These are phyloP conservation scores for Fusarium newnesense DNA, from an alignment of 2,329 filamentous ascomycete species.

Conservation along the genomic window DNA sequence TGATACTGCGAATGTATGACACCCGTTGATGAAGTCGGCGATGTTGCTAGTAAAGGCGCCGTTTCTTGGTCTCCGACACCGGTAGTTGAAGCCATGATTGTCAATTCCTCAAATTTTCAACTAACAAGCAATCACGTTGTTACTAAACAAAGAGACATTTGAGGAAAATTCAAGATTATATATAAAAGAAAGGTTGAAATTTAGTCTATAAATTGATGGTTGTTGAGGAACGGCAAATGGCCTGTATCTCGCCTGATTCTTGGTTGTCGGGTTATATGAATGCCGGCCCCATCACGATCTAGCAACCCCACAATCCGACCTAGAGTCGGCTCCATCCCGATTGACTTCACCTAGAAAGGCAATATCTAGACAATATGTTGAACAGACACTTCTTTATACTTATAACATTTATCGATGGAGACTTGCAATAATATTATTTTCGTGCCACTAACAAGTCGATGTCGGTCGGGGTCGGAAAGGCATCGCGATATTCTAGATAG, in stretches of 20 bases:
- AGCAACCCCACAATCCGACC: slow-evolving; percentile 12
- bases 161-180: not conserved
- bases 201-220: not conserved
- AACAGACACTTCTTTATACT: not conserved
- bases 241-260: slow-evolving; percentile 5
- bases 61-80: slow-evolving; percentile 29
- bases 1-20: slow-evolving; percentile 1
- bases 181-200: not conserved
- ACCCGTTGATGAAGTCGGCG: not conserved
- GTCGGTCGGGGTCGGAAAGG: not conserved
- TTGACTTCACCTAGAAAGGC: slow-evolving; percentile 5
- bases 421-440: not conserved
- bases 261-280: slow-evolving; percentile 8
- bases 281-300: slow-evolving; percentile 5
- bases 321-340: slow-evolving; percentile 19
- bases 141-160: not conserved
- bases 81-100: slow-evolving; percentile 18
- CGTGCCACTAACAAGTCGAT: not conserved
- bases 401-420: accelerated
- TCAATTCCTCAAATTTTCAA: not conserved
- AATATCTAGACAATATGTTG: not conserved
- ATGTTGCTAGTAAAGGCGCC: slow-evolving; percentile 9
- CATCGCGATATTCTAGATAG: not conserved
- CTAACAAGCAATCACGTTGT: not conserved
- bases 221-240: not conserved